Evolutionary conservation across 1,139 yeast genomes (phyloP).

Genomic region (Suhomyces bolitotheri): DNA sequence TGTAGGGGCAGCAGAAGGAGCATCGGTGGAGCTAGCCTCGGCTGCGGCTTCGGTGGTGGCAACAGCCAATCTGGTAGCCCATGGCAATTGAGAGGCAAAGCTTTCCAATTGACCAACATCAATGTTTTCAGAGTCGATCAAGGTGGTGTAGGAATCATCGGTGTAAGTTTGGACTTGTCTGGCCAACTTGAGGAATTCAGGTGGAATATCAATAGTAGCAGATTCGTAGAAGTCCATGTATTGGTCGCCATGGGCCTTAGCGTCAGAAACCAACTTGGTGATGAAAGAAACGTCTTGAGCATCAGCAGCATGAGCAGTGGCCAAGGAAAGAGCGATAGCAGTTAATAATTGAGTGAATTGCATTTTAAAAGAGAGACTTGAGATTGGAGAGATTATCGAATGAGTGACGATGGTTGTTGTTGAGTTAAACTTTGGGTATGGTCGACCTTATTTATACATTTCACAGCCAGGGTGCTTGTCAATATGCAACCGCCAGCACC

Average conservation of each 20-base stretch:
- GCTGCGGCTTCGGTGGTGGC: constrained; percentile 10
- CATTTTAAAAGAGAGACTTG: constrained; percentile 11
- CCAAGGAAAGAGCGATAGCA: constrained; percentile 8
- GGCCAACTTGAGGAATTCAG: constrained; percentile 26
- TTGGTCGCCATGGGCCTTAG: constrained; percentile 21
- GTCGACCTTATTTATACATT: background rate
- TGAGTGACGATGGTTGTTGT: constrained; percentile 1
- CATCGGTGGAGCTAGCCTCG: constrained; percentile 5
- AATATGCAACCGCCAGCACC: no score
- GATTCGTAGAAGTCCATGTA: constrained; percentile 28
- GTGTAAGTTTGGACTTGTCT: constrained; percentile 37
- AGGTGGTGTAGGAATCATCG: constrained; percentile 41
- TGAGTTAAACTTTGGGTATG: constrained; percentile 1
- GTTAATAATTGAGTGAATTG: constrained; percentile 12
- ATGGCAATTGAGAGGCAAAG: constrained; percentile 42
- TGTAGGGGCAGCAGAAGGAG: constrained; percentile 3
- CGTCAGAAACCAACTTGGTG: constrained; percentile 31
- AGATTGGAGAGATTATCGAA: background rate
- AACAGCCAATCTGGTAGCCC: constrained; percentile 38
- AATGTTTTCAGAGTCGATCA: constrained; percentile 24
- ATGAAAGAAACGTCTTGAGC: constrained; percentile 31
- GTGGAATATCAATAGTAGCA: constrained; percentile 25
- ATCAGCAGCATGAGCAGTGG: constrained; percentile 15
- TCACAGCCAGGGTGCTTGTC: no score
- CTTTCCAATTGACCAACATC: constrained; percentile 26